Base-by-base conservation (phyloP, 176 grass and related monocot species). In the Poa pratensis region DNA sequence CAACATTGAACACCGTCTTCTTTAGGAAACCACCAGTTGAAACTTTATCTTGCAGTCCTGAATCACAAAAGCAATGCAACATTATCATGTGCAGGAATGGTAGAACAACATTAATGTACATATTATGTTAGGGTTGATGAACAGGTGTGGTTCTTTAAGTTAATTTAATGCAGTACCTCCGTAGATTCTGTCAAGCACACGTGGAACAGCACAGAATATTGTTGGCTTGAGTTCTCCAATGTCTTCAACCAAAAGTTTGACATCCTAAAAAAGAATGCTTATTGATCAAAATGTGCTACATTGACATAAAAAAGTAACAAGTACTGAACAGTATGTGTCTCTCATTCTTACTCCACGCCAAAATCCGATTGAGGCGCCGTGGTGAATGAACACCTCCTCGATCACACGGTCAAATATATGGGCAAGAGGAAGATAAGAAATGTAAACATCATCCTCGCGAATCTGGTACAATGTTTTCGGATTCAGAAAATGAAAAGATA, bases 321-420 rank as follows among this genome's bases (percentile, higher is more conserved):
- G 13, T 35, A 77, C 37, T 53, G 1, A 40, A 67, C 34, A 23
- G 24, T 77, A 75, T 26, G 37, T 69, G 5, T 58, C 35, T 73
- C 62, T 23, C 20, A 77, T 92, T 58, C 88, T 90, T 87, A 99
- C 96, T 73, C 96, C 96, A 64, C 91, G 90, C 96, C 96, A 99
- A 86, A 99, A 99, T 90, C 96, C 96, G 9, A 99, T 95, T 68
- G 96, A 94, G 28, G 93, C 93, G 12, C 90, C 93, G 39, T 92
- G 86, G 76, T 73, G 93, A 90, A 99, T 99, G 84, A 99, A 92
- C 66, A 96, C 39, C 84, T 99, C 94, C 82, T 99, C 96, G 71
- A 99, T 85, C 39, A 92, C 90, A 5, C 91, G 96, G 59, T 99
- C 96, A 88, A 99, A 99, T 43, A 99, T 94, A 88, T 99, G 96